Conservation (phyloP, 768 basidiomycete genomes). For the Cytidiella melzeri region DNA sequence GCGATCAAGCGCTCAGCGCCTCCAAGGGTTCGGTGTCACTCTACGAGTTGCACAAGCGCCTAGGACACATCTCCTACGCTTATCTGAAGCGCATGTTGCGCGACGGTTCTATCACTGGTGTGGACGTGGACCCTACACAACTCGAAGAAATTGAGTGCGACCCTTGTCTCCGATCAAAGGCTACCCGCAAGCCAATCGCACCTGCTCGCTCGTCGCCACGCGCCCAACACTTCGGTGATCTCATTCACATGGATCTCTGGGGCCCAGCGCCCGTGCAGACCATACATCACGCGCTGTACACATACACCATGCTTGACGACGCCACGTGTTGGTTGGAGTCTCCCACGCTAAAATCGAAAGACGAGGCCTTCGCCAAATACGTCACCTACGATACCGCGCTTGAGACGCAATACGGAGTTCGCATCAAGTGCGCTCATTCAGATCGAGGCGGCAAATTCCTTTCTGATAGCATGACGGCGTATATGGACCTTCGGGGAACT, state of each 20-base stretch:
- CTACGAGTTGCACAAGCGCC: neutral
- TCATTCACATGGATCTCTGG: conserved; percentile 2
- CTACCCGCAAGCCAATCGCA: neutral
- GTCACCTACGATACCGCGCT: neutral
- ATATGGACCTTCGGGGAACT: conserved; percentile 14
- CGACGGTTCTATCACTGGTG: neutral
- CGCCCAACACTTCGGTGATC: neutral
- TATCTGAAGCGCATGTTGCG: neutral
- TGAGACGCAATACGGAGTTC: neutral
- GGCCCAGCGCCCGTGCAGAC: conserved; percentile 1
- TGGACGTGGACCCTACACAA: neutral
- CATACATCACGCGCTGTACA: neutral
- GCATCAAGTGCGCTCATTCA: too few species aligned
- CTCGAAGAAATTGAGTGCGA: neutral
- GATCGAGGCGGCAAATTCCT: conserved; percentile 22
- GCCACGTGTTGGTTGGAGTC: neutral
- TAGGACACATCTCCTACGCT: neutral
- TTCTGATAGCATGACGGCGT: conserved; percentile 11
- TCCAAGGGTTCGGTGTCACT: neutral
- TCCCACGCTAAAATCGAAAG: neutral
- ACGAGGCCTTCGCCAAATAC: neutral
- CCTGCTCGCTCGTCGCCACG: neutral
- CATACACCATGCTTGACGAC: neutral
- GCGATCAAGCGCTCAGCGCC: neutral
- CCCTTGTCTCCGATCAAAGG: too few species aligned